A percentile compares a stretch with the other conserved stretches of the same genome.
Conservation (phyloP, 2,329 filamentous ascomycete species). For the Penicillium sp. region DNA sequence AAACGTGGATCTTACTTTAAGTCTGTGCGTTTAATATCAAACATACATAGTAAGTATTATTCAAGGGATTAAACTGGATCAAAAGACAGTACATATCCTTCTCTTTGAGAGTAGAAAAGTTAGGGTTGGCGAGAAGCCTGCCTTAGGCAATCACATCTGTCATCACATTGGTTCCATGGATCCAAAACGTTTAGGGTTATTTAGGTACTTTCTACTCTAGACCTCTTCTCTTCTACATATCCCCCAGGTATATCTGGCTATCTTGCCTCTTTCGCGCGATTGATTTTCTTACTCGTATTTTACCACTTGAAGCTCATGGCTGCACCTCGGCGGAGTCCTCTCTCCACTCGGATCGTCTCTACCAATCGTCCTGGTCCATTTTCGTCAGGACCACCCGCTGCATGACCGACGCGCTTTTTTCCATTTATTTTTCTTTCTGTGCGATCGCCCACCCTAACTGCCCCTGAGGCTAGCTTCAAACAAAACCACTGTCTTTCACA, state of each 20-base stretch:
- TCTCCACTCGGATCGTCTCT: conserved; percentile 7
- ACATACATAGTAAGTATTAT: background rate
- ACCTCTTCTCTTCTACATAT: too few species aligned
- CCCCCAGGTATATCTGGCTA: background rate
- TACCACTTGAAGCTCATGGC: conserved; percentile 6
- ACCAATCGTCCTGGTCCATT: conserved; percentile 4
- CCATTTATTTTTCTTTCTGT: conserved; percentile 3
- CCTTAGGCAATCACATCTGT: background rate
- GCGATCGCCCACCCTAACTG: conserved; percentile 12
- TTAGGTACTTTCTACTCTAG: too few species aligned
- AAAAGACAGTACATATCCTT: background rate
- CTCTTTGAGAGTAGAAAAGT: background rate
- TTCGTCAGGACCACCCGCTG: conserved; percentile 7
- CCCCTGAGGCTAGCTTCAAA: conserved; percentile 24
- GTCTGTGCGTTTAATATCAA: conserved; percentile 6
- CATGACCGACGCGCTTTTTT: conserved; percentile 11
- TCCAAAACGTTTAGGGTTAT: background rate
- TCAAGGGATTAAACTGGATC: too few species aligned
- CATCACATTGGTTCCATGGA: background rate
- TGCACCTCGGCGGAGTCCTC: conserved; percentile 5
- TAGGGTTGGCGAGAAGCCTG: background rate
- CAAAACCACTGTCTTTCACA: conserved; percentile 15
- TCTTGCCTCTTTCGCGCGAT: background rate
- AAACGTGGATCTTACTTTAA: conserved; percentile 3
- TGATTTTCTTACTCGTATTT: background rate